Conservation (phyloP, 441 rosid genomes). For the Populus hybrid region DNA sequence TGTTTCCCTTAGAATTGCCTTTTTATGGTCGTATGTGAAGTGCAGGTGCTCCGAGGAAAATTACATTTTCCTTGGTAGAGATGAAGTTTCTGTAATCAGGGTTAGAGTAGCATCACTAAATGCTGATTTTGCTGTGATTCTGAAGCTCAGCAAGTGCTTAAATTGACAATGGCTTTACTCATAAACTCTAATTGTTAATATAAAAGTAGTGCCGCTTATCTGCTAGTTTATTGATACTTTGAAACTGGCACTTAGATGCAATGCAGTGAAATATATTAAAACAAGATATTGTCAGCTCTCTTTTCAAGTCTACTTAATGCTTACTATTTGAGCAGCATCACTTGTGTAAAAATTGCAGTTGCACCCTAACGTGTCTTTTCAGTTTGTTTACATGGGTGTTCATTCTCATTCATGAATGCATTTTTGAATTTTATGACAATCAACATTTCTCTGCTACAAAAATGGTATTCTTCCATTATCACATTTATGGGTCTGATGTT, state of each 20-base stretch:
- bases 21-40: neutral
- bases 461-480: neutral
- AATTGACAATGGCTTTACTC: neutral
- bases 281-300: neutral
- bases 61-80: neutral
- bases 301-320: neutral
- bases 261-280: neutral
- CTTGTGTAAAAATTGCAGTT: too few species aligned
- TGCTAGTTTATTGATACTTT: neutral
- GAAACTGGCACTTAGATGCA: neutral
- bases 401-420: neutral
- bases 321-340: neutral
- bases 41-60: neutral
- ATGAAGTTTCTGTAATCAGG: neutral
- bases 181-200: neutral
- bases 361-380: too few species aligned
- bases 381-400: neutral
- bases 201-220: neutral
- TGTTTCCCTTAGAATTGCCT: too few species aligned
- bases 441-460: neutral
- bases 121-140: neutral
- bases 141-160: neutral
- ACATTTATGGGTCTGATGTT: neutral
- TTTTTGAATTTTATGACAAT: neutral
- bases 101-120: neutral